Conservation (phyloP, 345 rosid species). For the Eucalyptus tenuipes region DNA sequence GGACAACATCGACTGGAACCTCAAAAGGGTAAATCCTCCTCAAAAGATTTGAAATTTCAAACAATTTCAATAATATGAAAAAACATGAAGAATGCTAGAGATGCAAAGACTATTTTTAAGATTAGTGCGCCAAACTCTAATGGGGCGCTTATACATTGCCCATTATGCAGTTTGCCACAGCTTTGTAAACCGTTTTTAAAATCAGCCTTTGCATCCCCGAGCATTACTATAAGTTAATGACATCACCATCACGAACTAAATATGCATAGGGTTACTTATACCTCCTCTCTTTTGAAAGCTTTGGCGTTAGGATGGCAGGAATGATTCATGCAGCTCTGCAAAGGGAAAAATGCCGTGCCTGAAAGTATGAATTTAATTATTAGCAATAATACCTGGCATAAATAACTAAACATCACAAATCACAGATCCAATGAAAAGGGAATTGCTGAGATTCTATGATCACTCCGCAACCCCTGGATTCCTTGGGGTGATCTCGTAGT, state of each 20-base stretch:
- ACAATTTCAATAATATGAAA: neutral
- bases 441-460: neutral
- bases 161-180: neutral
- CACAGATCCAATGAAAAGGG: neutral
- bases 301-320: slow-evolving; percentile 82
- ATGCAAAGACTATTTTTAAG: neutral
- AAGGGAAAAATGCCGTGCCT: slow-evolving; percentile 93
- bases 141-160: neutral
- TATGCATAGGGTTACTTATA: neutral
- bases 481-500: too few relatives aligned
- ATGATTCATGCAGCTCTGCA: slow-evolving; percentile 89
- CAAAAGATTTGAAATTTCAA: neutral
- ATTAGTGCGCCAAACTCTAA: neutral
- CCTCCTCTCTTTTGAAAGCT: slow-evolving; percentile 97
- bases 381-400: neutral
- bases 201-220: neutral
- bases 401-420: neutral
- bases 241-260: neutral
- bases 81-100: neutral
- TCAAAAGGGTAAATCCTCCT: neutral
- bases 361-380: neutral
- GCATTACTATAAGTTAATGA: neutral
- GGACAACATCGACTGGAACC: neutral
- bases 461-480: too few relatives aligned
- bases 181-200: neutral